Evolutionary conservation across 2,329 filamentous ascomycete species (phyloP), one percentile per base, ranked within the genome.

Genomic region (Fusarium sp.): DNA sequence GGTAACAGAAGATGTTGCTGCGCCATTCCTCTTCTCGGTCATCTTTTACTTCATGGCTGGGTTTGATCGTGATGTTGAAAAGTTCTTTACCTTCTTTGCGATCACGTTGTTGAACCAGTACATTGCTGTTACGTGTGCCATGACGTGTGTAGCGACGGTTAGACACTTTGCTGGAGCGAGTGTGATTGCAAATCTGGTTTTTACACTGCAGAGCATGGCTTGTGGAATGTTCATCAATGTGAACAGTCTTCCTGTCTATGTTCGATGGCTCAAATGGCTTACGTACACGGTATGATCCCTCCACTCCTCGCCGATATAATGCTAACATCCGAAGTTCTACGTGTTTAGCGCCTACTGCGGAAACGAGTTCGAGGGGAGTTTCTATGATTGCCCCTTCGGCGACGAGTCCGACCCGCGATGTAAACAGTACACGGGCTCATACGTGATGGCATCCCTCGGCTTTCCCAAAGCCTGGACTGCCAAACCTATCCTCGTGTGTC

Each of bases 41-140:
- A 91, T 95, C 13, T 91, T 91, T 78, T 95, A 95, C 80, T 95
- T 94, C 79, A 94, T 95, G 91, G 89, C 90, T 12, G 92, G 92
- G 1, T 93, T 94, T 74, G 89, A 93, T 52, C 85, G 87, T 6
- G 87, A 91, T 14, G 89, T 87, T 0, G 81, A 78, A 4, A 89
- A 92, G 61, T 95, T 94, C 80, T 91, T 95, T 66, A 90, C 87
- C 2, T 95, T 94, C 82, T 92, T 95, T 72, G 84, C 87, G 6
- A 85, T 94, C 42, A 88, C 91, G 0, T 80, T 95, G 9, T 80
- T 95, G 7, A 91, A 90, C 50, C 93, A 95, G 67, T 94, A 94
- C 73, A 91, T 94, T 41, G 89, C 92, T 2, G 89, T 95, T 15
- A 92, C 89, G 2, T 92, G 93, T 75, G 92, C 93, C 3, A 90